Base-by-base conservation (phyloP, 2,329 filamentous ascomycete genomes). In the Cylindrodendrum hubeiense region DNA sequence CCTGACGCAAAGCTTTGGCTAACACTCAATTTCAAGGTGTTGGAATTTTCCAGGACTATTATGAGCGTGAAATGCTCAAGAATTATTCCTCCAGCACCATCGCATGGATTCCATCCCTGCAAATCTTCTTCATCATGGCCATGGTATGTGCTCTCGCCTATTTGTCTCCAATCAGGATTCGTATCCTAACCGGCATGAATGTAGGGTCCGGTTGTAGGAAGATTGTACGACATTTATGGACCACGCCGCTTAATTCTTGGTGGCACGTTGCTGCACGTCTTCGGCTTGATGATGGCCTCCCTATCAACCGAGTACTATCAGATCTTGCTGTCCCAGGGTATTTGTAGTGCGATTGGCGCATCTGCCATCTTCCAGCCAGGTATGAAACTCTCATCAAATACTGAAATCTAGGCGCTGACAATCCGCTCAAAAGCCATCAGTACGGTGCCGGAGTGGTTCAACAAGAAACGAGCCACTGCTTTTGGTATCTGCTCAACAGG, bases 271-370 rank as follows among this genome's bases (percentile, higher is more conserved):
- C 72, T 89, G 19, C 86, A 90, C 57, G 84, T 91, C 8, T 86
- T 91, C 56, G 85, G 87, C 3, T 73, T 91, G 2, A 90, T 91
- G 87, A 90, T 91, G 87, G 83, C 86, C 0, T 86, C 83, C 5
- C 74, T 91, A 10, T 72, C 74, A 1, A 77, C 67, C 0, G 46
- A 79, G 19, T 83, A 82, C 66, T 82, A 79, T 49, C 81, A 83
- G 39, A 76, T 83, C 10, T 69, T 83, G 7, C 63, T 83, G 0
- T 74, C 80, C 0, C 81, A 83, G 59, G 78, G 79, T 0, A 71
- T 82, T 0, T 81, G 76, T 49, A 79, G 76, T 21, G 77, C 77
- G 17, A 69, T 79, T 41, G 75, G 81, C 15, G 67, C 77, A 4
- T 72, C 74, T 4, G 74, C 75, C 51, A 72, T 79, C 33, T 79